Base-by-base conservation (phyloP, 176 grass and related monocot species). In the Microstegium vimineum region DNA sequence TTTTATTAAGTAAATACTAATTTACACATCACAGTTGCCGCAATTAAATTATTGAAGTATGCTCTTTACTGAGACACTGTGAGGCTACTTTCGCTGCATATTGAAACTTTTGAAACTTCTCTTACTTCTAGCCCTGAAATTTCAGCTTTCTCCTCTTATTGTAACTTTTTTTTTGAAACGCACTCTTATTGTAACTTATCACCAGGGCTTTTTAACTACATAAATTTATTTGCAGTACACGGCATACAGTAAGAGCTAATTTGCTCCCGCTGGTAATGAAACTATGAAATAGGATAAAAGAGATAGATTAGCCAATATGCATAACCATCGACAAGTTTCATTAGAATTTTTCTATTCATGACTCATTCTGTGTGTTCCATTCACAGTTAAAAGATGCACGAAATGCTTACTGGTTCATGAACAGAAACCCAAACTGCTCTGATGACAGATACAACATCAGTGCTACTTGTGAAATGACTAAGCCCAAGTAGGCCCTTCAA, bases 401-500 rank as follows among this genome's bases (percentile, higher is more conserved):
- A 16, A 41, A 59, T 85, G 52, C 88, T 88, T 82, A 98, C 93
- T 91, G 93, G 49, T 87, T 38, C 45, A 66, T 74, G 79, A 80
- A 91, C 93, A 38, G 63, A 90, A 65, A 76, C 71, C 89, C 87
- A 95, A 22, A 98, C 83, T 3, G 96, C 93, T 73, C 83, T 73
- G 89, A 88, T 87, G 20, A 95, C 96, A 10, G 90, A 93, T 27
- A 98, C n/a, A 59, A 95, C 90, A 30, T 98, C 93, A 2, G 93
- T 88, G 0, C 90, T 84, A 82, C 90, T 95, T 7, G 91, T 98
- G 52, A 98, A 98, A 1, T 69, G 31, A 18, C 47, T 31, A 43
- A 98, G 86, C n/a, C 96, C 93, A 10, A 98, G 83, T 75, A 98
- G 90, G 12, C 96, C 93, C 46, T 98, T 98, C 10, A 95, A 87